Base-by-base conservation (phyloP, 1,284 basidiomycete species). In the Ustilago trichophora region DNA sequence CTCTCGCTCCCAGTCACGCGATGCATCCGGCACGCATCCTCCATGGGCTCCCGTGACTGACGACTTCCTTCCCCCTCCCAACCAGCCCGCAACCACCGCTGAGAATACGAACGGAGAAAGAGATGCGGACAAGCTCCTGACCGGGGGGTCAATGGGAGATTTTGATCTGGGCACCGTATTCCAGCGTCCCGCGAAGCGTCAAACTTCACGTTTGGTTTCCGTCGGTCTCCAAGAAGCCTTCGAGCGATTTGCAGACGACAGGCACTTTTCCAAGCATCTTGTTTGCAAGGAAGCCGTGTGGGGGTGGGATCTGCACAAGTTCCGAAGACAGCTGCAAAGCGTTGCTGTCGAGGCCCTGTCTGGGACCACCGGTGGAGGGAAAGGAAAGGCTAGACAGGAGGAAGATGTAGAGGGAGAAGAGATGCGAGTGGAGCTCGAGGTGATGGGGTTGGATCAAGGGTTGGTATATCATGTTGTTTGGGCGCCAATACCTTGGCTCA, bases 21-120 rank as follows among this genome's bases (percentile, higher is more conserved):
- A 55, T 9, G 8, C 15, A 10, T 41, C 35, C 2, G 40, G 48
- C 1, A 35, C 15, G 0, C 2, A 47, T 1, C 53, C 58, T 1
- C 65, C 65, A 1, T 68, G 65, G 65, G 49, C 46, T 6, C 38
- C 54, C 11, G 34, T 68, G n/a, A 50, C n/a, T n/a, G n/a, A n/a
- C n/a, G n/a, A n/a, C n/a, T n/a, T n/a, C 18, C 34, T 37, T 31
- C 40, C 31, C 4, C 16, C 19, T 5, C 22, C 36, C 22, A 18
- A 24, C 15, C 19, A 16, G 13, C 21, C 24, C n/a, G 13, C 18
- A 6, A n/a, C n/a, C n/a, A n/a, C n/a, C n/a, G n/a, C n/a, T n/a
- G n/a, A n/a, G n/a, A n/a, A n/a, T n/a, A n/a, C n/a, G n/a, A n/a
- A n/a, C n/a, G n/a, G n/a, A n/a, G n/a, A n/a, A n/a, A n/a, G n/a